Conservation (phyloP, 345 rosid genomes). For the Pseudoturritis turrita region DNA sequence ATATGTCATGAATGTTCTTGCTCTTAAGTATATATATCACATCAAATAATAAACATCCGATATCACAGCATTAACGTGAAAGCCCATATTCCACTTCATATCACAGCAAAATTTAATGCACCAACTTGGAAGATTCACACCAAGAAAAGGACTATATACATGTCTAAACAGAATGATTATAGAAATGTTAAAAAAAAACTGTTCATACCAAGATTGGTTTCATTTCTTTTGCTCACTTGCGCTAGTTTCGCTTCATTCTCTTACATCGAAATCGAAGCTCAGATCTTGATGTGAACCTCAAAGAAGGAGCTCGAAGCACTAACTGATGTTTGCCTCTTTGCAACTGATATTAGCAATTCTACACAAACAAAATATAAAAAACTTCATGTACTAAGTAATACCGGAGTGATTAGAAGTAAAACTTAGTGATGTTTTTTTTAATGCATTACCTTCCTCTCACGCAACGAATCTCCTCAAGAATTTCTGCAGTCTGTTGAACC, state of each 20-base stretch:
- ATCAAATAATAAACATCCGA: neutral
- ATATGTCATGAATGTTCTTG: slow-evolving; percentile 9
- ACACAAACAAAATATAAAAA: neutral
- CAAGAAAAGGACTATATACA: slow-evolving; percentile 2
- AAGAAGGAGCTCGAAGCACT: neutral
- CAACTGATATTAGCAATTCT: slow-evolving; percentile 25
- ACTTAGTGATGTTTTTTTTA: neutral
- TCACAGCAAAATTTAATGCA: slow-evolving; percentile 21
- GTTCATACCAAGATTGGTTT: neutral
- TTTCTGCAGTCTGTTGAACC: slow-evolving; percentile 58
- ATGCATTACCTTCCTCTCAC: slow-evolving; percentile 52
- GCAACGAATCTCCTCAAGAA: slow-evolving; percentile 51
- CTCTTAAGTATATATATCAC: neutral
- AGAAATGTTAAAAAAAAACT: neutral
- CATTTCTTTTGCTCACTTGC: neutral
- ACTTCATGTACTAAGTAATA: neutral
- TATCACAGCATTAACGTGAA: neutral
- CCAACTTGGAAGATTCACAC: neutral
- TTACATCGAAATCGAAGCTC: neutral
- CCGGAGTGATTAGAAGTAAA: neutral
- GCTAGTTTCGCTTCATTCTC: neutral
- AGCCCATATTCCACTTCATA: neutral
- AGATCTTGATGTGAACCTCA: neutral
- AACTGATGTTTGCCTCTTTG: slow-evolving; percentile 18
- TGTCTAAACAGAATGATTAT: neutral